Base-by-base conservation (phyloP, 1,139 yeast genomes). In the Blastobotrys arbuscula region DNA sequence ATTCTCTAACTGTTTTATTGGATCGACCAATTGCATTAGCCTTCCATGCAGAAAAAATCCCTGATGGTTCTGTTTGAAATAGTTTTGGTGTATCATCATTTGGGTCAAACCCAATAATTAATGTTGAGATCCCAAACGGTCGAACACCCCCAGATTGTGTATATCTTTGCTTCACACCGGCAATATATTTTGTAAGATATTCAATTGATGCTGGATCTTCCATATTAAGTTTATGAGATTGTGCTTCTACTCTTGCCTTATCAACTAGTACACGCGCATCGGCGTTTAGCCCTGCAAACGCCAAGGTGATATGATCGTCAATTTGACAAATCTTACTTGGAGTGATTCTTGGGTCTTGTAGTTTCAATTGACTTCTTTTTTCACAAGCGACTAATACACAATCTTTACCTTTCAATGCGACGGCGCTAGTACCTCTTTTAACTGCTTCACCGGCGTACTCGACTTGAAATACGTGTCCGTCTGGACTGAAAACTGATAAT, bases 81-180 rank as follows among this genome's bases (percentile, higher is more conserved):
- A 94, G 77, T 65, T 80, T 81, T 42, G 98, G 97, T 36, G 76
- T 78, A 21, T 70, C 71, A 67, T 88, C 96, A 60, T 85, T 83
- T 49, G 84, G 82, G 70, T 94, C 97, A 62, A 92, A 92, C 0
- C 98, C 98, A 28, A 96, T 96, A 66, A 92, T 85, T 59, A 92
- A 75, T 30, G 97, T 92, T 50, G 97, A 85, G 59, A 94, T 86
- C 52, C 98, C 96, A 67, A 88, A 88, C 19, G 96, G 96, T 67
- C 96, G 78, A 33, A 88, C 95, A 65, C 96, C 99, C 56, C 99
- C 98, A 45, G 94, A 82, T 69, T 92, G 98, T n/a, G 99, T 92
- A 69, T 92, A 92, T 68, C 83, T 79, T 67, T 92, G 99, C 70
- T 92, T 97, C 41, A 92, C 94, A 20, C 97, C 97, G 20, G 98